Evolutionary conservation across 495 filamentous ascomycete genomes (phyloP), one percentile per base, ranked within the genome.

Genomic region (Pyrenula massariospora): DNA sequence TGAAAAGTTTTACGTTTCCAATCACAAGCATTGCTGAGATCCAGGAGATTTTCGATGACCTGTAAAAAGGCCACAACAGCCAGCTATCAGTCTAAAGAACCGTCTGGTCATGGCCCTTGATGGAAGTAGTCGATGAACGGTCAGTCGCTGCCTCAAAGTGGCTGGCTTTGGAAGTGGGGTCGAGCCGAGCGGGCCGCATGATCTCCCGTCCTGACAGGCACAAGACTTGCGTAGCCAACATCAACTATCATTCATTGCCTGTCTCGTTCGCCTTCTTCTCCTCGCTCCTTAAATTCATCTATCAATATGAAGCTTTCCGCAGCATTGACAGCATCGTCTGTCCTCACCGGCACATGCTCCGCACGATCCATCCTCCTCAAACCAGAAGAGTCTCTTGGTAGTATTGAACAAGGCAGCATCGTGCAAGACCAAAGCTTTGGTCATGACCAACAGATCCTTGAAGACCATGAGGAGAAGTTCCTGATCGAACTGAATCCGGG

Each of bases 401-500:
- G 15, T 42, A 15, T 42, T 15, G 31, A 42, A 42, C 31, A 42
- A n/a, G n/a, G n/a, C n/a, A n/a, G n/a, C n/a, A n/a, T n/a, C n/a
- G n/a, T n/a, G n/a, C n/a, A n/a, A n/a, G n/a, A n/a, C n/a, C n/a
- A n/a, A n/a, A n/a, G n/a, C n/a, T n/a, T n/a, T n/a, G n/a, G n/a
- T n/a, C n/a, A n/a, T n/a, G n/a, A n/a, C n/a, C n/a, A n/a, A n/a
- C n/a, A n/a, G 31, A 15, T 42, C 8, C 31, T 42, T 15, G 15
- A 42, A 42, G 31, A 42, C 31, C 31, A 42, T 15, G 15, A 63
- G 21, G 78, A 86, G 54, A 76, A 77, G 62, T 95, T 79, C 63
- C 77, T 93, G 31, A 86, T 98, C 58, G 91, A 98, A 74, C 71
- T 95, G n/a, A 75, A 80, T 15, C 92, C 90, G n/a, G 89, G 87